These are phyloP conservation scores for Arbutus unedo DNA, from an alignment of 148 eudicot species.

Conservation along the genomic window DNA sequence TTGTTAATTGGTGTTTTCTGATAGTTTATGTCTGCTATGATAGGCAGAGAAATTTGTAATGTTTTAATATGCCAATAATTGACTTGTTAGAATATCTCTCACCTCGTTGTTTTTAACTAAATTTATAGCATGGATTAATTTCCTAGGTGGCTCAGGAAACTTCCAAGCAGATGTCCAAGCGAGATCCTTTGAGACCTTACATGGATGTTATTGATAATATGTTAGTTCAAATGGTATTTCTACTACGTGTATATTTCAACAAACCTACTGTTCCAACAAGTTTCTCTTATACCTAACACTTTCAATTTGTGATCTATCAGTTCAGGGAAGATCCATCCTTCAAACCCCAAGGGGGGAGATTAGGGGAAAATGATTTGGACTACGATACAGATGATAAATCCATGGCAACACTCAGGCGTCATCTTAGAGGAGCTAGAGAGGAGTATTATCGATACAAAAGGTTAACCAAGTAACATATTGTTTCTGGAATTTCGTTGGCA, in stretches of 20 bases:
- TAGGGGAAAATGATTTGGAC: slow-evolving; percentile 97
- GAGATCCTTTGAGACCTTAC: slow-evolving; percentile 84
- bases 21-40: neutral
- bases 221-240: slow-evolving; percentile 74
- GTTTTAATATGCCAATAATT: neutral
- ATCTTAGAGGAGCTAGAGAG: slow-evolving; percentile 69
- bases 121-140: slow-evolving; percentile 9
- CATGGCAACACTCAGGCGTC: slow-evolving; percentile 85
- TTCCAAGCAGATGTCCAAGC: slow-evolving; percentile 95
- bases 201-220: slow-evolving; percentile 84
- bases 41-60: neutral
- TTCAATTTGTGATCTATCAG: slow-evolving; percentile 24
- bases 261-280: neutral
- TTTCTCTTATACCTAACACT: neutral
- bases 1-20: too few species aligned
- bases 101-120: neutral
- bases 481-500: neutral
- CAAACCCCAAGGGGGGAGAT: slow-evolving; percentile 90
- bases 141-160: slow-evolving; percentile 95
- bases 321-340: slow-evolving; percentile 82
- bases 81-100: neutral
- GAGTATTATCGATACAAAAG: slow-evolving; percentile 77
- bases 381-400: slow-evolving; percentile 88
- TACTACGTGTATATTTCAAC: neutral
- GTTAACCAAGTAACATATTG: slow-evolving; percentile 27